These are phyloP conservation scores for Torulaspora quercuum DNA, from an alignment of 805 yeast genomes.

Conservation along the genomic window DNA sequence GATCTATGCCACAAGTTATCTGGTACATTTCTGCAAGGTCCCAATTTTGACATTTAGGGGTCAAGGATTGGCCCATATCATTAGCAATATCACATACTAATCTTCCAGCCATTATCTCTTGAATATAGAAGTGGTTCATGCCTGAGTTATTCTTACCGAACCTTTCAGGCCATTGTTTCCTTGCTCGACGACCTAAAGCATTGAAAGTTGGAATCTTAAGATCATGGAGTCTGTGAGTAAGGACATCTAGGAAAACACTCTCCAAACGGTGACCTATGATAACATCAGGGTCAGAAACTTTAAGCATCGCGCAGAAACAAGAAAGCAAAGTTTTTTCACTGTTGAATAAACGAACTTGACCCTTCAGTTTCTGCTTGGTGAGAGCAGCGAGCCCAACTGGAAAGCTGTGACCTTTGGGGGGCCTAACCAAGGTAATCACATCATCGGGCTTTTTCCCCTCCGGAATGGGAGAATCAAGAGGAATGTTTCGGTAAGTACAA, in stretches of 20 bases:
- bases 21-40: slow-evolving; percentile 87
- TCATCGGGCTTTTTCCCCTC: slow-evolving; percentile 59
- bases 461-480: slow-evolving; percentile 72
- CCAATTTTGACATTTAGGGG: slow-evolving; percentile 92
- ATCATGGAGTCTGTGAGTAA: slow-evolving; percentile 77
- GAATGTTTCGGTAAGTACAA: slow-evolving; percentile 64
- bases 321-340: slow-evolving; percentile 72
- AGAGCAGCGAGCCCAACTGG: slow-evolving; percentile 73
- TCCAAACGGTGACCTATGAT: slow-evolving; percentile 86
- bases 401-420: slow-evolving; percentile 58
- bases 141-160: slow-evolving; percentile 54
- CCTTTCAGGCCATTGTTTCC: slow-evolving; percentile 74
- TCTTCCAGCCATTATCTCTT: slow-evolving; percentile 79
- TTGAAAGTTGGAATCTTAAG: slow-evolving; percentile 74
- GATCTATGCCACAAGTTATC: slow-evolving; percentile 64
- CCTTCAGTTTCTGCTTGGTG: slow-evolving; percentile 50
- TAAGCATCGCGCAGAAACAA: slow-evolving; percentile 68
- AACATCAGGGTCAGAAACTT: slow-evolving; percentile 86
- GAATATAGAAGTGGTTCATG: slow-evolving; percentile 52
- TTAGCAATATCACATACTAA: slow-evolving; percentile 89
- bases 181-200: slow-evolving; percentile 73
- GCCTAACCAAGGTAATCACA: slow-evolving; percentile 72
- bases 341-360: slow-evolving; percentile 54
- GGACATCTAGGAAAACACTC: slow-evolving; percentile 68
- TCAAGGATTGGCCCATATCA: slow-evolving; percentile 90